Percentiles rank a stretch among this genome's conserved stretches.
These are phyloP conservation scores for Medicago ruthenica DNA, from an alignment of 306 rosid genomes.

Conservation along the genomic window DNA sequence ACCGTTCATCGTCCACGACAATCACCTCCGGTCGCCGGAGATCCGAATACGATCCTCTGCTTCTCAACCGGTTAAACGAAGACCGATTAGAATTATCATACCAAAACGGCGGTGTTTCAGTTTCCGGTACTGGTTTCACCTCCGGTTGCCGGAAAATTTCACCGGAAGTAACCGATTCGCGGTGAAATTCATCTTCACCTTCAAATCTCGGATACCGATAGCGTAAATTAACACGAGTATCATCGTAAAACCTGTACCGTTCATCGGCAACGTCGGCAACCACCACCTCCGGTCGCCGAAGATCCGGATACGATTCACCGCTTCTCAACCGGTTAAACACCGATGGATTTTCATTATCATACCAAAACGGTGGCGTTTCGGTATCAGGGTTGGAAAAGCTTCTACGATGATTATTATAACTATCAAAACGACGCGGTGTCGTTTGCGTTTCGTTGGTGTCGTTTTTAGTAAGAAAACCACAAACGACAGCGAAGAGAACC, in stretches of 20 bases:
- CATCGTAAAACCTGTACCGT: constrained; percentile 64
- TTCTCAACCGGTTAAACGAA: constrained; percentile 52
- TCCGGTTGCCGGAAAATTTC: constrained; percentile 28
- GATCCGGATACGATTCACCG: constrained; percentile 78
- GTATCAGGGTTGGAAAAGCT: constrained; percentile 51
- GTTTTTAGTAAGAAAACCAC: constrained; percentile 76
- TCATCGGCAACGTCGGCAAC: constrained; percentile 45
- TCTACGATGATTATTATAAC: neutral
- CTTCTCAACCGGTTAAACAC: constrained; percentile 53
- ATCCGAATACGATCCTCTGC: constrained; percentile 77
- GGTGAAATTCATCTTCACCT: constrained; percentile 38
- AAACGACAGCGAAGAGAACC: constrained; percentile 85
- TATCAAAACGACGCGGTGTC: constrained; percentile 22
- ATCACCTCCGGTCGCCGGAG: constrained; percentile 59
- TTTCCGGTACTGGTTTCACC: constrained; percentile 43
- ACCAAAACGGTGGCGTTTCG: constrained; percentile 53
- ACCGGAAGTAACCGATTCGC: constrained; percentile 43
- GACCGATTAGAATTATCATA: constrained; percentile 43
- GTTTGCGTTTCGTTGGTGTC: constrained; percentile 33
- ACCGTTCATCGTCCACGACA: constrained; percentile 49
- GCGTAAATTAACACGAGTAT: constrained; percentile 33
- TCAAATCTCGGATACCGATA: constrained; percentile 42
- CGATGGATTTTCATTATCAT: constrained; percentile 43
- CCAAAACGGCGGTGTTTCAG: constrained; percentile 51
- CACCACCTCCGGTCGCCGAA: constrained; percentile 57